Percentiles rank a stretch among this genome's conserved stretches.
Evolutionary conservation across 768 basidiomycete genomes (phyloP).

Genomic region (Austroboletus eburneus): DNA sequence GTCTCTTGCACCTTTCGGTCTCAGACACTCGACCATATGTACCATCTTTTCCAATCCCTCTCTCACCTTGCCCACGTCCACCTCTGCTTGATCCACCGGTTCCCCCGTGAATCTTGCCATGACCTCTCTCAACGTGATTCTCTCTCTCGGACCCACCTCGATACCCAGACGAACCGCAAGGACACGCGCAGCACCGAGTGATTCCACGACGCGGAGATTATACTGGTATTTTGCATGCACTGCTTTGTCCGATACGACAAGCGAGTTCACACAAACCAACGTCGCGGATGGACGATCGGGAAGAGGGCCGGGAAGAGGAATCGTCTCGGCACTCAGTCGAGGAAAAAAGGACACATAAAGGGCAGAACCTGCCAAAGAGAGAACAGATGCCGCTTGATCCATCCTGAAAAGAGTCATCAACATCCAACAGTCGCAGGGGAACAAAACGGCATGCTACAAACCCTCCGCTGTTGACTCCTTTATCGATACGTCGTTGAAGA

Average conservation of each 20-base stretch:
- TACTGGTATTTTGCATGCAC: constrained; percentile 73
- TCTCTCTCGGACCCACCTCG: constrained; percentile 34
- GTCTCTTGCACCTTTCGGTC: constrained; percentile 35
- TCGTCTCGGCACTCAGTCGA: constrained; percentile 57
- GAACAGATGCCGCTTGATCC: constrained; percentile 89
- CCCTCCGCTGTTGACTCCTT: constrained; percentile 77
- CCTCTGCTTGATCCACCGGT: constrained; percentile 34
- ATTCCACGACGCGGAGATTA: constrained; percentile 92
- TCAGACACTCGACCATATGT: constrained; percentile 48
- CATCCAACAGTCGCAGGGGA: constrained; percentile 1
- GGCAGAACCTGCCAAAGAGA: constrained; percentile 65
- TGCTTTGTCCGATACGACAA: constrained; percentile 78
- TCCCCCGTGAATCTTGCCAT: constrained; percentile 54
- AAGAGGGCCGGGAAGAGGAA: constrained; percentile 50
- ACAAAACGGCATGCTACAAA: constrained; percentile 29
- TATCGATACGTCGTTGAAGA: not conserved
- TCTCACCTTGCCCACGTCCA: constrained; percentile 42
- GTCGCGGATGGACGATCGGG: constrained; percentile 14
- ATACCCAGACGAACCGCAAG: constrained; percentile 60
- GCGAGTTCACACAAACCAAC: constrained; percentile 43
- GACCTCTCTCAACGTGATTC: constrained; percentile 64
- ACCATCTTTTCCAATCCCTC: constrained; percentile 45
- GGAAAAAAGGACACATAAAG: constrained; percentile 85
- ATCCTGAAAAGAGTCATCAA: constrained; percentile 44
- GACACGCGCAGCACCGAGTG: constrained; percentile 72